Evolutionary conservation across 768 basidiomycete species (phyloP).

Genomic region (Mycena olivaceomarginata): DNA sequence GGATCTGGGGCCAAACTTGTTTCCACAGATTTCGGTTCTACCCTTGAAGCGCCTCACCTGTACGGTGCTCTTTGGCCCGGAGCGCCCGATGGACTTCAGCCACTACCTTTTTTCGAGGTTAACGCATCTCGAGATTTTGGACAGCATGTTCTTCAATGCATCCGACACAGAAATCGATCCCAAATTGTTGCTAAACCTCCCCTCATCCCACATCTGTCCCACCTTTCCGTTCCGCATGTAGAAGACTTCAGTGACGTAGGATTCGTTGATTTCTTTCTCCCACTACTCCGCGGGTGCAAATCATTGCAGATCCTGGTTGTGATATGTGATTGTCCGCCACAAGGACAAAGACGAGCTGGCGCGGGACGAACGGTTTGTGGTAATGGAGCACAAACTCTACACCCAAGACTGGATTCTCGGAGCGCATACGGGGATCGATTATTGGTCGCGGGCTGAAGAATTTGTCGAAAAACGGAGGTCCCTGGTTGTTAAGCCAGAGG

Average conservation of each 20-base stretch:
- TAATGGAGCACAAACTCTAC: not conserved
- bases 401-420: not conserved
- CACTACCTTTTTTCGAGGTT: constrained; percentile 1
- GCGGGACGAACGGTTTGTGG: not conserved
- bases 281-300: not conserved
- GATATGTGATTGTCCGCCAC: not conserved
- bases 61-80: no score
- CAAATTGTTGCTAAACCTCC: not conserved
- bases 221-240: not conserved
- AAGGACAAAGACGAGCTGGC: constrained; percentile 1
- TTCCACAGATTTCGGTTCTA: not conserved
- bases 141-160: not conserved
- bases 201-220: constrained; percentile 13
- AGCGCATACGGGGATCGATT: not conserved
- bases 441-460: constrained; percentile 2
- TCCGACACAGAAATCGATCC: not conserved
- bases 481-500: no score
- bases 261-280: not conserved
- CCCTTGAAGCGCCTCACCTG: no score
- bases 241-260: no score
- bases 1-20: not conserved
- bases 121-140: constrained; percentile 2
- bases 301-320: constrained; percentile 2
- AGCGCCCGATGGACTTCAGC: no score
- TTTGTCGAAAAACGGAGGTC: constrained; percentile 9